phyloP scores from a whole-genome alignment of 306 rosid species.

The Potentilla sterilis region DNA sequence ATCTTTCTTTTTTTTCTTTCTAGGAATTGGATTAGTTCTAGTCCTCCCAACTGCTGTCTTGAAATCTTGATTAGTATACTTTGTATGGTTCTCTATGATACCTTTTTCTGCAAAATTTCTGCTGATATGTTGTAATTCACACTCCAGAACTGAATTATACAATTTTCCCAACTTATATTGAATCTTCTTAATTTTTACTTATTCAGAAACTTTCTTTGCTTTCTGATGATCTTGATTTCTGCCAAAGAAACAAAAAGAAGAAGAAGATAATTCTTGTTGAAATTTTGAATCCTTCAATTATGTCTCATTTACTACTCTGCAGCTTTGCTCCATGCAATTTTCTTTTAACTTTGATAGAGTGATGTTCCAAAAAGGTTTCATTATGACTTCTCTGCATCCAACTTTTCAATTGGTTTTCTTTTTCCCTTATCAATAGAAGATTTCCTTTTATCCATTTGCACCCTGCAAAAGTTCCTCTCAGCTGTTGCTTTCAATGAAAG shows the following conservation, averaged over 20 bases:
- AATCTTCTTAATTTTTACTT: not conserved
- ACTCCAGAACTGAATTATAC: slow-evolving; percentile 5
- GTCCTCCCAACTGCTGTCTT: not conserved
- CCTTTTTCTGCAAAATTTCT: not conserved
- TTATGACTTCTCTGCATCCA: slow-evolving; percentile 45
- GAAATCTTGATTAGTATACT: not conserved
- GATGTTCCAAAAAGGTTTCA: slow-evolving; percentile 39
- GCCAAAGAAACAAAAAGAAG: slow-evolving; percentile 1
- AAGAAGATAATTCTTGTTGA: not conserved
- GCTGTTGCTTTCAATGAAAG: slow-evolving; percentile 84
- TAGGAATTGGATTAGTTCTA: not conserved
- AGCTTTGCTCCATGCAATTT: slow-evolving; percentile 18
- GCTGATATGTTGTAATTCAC: slow-evolving; percentile 7
- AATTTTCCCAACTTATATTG: not conserved
- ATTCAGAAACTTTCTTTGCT: not conserved
- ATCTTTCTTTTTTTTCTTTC: not conserved
- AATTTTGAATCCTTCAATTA: slow-evolving; percentile 23
- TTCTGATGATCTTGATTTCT: slow-evolving; percentile 5
- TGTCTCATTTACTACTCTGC: slow-evolving; percentile 30
- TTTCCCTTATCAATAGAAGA: slow-evolving; percentile 62
- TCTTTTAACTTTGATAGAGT: slow-evolving; percentile 17
- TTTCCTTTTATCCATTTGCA: slow-evolving; percentile 66
- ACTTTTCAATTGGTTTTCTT: slow-evolving; percentile 52
- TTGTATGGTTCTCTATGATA: not conserved
- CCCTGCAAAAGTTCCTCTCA: slow-evolving; percentile 63